A percentile compares a stretch with the other conserved stretches of the same genome.
Evolutionary conservation across 1,284 basidiomycete species (phyloP).

Genomic region (Neonothopanus nambi): DNA sequence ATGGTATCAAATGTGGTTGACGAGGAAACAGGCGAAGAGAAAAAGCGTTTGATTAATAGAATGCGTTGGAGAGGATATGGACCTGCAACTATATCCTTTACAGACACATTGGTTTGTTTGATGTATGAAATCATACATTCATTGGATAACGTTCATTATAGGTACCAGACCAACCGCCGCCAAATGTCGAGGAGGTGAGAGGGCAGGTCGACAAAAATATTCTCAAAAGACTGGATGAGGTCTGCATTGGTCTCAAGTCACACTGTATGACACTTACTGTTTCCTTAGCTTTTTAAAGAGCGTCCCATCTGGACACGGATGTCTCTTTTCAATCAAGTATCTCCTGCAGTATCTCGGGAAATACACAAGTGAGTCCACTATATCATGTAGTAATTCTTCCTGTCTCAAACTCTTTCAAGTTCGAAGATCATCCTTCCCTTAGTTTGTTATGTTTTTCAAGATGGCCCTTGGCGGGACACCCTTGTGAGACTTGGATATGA

Average conservation of each 20-base stretch:
- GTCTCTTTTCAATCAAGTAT: conserved; percentile 83
- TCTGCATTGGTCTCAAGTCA: conserved; percentile 31
- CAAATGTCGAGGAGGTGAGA: conserved; percentile 55
- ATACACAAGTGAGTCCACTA: conserved; percentile 61
- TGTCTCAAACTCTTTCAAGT: conserved; percentile 35
- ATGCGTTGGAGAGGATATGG: conserved; percentile 80
- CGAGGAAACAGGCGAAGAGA: conserved; percentile 78
- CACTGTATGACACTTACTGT: conserved; percentile 2
- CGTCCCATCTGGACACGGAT: conserved; percentile 89
- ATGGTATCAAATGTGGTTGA: conserved; percentile 64
- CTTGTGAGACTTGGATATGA: conserved; percentile 90
- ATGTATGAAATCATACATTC: background rate
- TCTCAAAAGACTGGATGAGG: conserved; percentile 59
- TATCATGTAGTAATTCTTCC: background rate
- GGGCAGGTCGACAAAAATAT: conserved; percentile 60
- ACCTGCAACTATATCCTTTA: conserved; percentile 67
- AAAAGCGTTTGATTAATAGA: conserved; percentile 76
- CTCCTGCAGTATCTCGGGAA: conserved; percentile 64
- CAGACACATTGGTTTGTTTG: conserved; percentile 54
- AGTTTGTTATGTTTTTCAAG: conserved; percentile 85
- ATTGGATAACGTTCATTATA: conserved; percentile 25
- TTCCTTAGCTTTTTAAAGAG: conserved; percentile 57
- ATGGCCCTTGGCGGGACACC: conserved; percentile 93
- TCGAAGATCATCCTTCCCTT: conserved; percentile 72
- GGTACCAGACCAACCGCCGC: conserved; percentile 69